These are phyloP conservation scores for Lasiosphaeris hirsuta DNA, from an alignment of 495 filamentous ascomycete species.

Conservation along the genomic window DNA sequence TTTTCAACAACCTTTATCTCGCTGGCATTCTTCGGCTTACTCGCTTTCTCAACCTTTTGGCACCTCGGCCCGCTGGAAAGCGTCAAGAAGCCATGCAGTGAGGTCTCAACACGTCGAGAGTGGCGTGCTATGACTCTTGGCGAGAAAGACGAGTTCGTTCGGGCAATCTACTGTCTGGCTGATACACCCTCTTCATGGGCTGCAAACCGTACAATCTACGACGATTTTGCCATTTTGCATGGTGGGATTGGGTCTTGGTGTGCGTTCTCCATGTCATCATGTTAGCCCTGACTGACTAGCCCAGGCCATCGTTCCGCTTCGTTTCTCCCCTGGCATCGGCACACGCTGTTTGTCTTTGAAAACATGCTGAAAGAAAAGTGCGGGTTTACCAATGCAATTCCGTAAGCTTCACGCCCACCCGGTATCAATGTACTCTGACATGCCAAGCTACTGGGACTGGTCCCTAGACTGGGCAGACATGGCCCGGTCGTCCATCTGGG, in stretches of 20 bases:
- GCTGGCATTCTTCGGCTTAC: no score
- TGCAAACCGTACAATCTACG: background rate
- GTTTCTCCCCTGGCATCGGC: background rate
- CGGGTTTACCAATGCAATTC: background rate
- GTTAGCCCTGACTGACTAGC: no score
- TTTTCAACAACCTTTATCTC: no score
- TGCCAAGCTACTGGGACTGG: constrained; percentile 7
- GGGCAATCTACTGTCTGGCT: constrained; percentile 4
- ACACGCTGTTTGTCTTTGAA: background rate
- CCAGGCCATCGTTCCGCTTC: constrained; percentile 3
- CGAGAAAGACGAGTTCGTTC: background rate
- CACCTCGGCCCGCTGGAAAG: no score
- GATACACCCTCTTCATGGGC: background rate
- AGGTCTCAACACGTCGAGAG: background rate
- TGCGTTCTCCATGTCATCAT: no score
- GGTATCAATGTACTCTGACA: background rate
- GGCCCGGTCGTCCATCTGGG: background rate
- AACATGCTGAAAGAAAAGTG: constrained; percentile 3
- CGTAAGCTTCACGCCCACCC: background rate
- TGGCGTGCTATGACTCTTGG: background rate
- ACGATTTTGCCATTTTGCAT: constrained; percentile 5
- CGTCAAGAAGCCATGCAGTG: background rate
- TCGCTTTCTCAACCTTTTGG: no score
- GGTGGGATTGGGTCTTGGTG: constrained; percentile 3
- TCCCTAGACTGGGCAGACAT: constrained; percentile 1